A percentile compares a stretch with the other conserved stretches of the same genome.
These are phyloP conservation scores for Ophiostoma perfectum DNA, from an alignment of 2,329 filamentous ascomycete genomes.

Conservation along the genomic window DNA sequence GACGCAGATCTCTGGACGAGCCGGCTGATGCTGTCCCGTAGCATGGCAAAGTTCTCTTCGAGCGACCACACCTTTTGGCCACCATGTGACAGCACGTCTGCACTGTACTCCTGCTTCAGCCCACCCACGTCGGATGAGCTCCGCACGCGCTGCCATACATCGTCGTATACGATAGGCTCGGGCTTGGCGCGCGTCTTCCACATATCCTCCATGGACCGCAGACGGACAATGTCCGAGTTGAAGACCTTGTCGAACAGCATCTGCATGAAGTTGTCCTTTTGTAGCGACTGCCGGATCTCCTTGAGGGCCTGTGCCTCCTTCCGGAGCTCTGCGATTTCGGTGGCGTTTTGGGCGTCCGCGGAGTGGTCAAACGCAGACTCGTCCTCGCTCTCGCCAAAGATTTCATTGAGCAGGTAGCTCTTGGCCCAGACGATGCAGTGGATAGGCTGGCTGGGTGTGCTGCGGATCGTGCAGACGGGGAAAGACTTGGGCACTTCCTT, in stretches of 20 bases:
- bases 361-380: constrained; percentile 75
- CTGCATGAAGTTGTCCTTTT: constrained; percentile 67
- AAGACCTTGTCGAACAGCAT: constrained; percentile 93
- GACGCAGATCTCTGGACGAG: constrained; percentile 60
- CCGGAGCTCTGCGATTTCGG: constrained; percentile 82
- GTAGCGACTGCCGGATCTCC: constrained; percentile 74
- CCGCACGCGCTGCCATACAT: constrained; percentile 39
- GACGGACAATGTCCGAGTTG: constrained; percentile 71
- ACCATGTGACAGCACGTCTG: constrained; percentile 44
- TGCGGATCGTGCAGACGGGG: constrained; percentile 94
- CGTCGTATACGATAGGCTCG: constrained; percentile 63
- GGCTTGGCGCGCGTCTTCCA: constrained; percentile 81
- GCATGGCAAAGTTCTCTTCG: constrained; percentile 78
- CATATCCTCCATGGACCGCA: constrained; percentile 89
- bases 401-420: constrained; percentile 89
- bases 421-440: constrained; percentile 99
- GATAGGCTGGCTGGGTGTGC: constrained; percentile 91
- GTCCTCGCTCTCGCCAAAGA: constrained; percentile 89
- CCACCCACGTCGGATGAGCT: constrained; percentile 31
- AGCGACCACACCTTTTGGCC: constrained; percentile 78
- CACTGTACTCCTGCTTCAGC: constrained; percentile 40
- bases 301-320: constrained; percentile 80
- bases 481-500: constrained; percentile 91
- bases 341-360: constrained; percentile 71
- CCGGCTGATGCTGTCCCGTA: constrained; percentile 74